Evolutionary conservation across 2,329 filamentous ascomycete genomes (phyloP).

Genomic region (Fusarium sp.): DNA sequence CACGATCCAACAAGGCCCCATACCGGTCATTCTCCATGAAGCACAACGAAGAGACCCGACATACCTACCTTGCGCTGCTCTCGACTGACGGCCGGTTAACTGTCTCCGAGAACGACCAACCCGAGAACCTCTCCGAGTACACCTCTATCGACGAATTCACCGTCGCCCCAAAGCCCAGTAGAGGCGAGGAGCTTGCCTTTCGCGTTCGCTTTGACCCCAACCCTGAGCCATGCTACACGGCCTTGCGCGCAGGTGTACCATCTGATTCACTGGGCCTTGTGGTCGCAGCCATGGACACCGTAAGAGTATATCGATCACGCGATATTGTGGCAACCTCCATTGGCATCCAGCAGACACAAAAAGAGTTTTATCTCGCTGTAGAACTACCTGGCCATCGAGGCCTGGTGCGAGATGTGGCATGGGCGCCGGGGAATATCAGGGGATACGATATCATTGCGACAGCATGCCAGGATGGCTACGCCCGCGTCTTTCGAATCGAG

Average conservation of each 20-base stretch:
- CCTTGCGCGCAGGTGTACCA: conserved; percentile 83
- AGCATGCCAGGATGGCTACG: conserved; percentile 90
- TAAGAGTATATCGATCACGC: conserved; percentile 84
- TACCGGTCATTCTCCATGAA: conserved; percentile 90
- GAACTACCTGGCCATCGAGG: conserved; percentile 79
- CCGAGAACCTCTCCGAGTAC: conserved; percentile 84
- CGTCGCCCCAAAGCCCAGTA: conserved; percentile 75
- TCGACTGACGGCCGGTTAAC: conserved; percentile 84
- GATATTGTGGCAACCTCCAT: conserved; percentile 66
- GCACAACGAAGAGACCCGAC: conserved; percentile 79
- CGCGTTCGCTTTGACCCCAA: conserved; percentile 90
- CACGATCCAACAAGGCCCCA: conserved; percentile 67
- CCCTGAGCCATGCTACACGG: conserved; percentile 80
- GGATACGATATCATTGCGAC: conserved; percentile 93
- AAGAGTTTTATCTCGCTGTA: conserved; percentile 87
- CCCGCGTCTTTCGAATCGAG: conserved; percentile 87
- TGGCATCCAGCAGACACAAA: conserved; percentile 67
- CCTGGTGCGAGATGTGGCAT: conserved; percentile 88
- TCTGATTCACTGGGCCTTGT: conserved; percentile 83
- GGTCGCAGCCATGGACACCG: conserved; percentile 85
- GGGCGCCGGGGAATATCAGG: conserved; percentile 91
- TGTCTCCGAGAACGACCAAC: conserved; percentile 86
- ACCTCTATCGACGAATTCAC: conserved; percentile 79
- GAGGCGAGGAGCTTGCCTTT: conserved; percentile 90
- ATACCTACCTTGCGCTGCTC: conserved; percentile 88